Evolutionary conservation across 2,329 filamentous ascomycete species (phyloP).

Genomic region (Pestalotiopsis sp.): DNA sequence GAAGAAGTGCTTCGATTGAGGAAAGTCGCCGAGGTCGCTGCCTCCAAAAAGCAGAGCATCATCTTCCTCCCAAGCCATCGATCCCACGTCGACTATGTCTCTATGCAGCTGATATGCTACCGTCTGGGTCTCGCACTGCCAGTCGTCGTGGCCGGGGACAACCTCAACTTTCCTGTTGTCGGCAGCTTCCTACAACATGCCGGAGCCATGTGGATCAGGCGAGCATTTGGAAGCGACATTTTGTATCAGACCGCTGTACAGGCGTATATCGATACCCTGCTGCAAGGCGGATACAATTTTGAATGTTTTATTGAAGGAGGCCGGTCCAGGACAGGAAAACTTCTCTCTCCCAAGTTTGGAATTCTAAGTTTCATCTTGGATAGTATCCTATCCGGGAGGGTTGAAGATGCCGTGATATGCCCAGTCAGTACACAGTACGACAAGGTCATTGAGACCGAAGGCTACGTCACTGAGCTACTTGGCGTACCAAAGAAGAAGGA

Average conservation of each 20-base stretch:
- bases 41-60: conserved; percentile 88
- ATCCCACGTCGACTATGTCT: conserved; percentile 96
- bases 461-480: conserved; percentile 91
- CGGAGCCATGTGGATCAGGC: conserved; percentile 93
- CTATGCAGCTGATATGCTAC: conserved; percentile 93
- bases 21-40: conserved; percentile 80
- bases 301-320: conserved; percentile 98
- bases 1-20: conserved; percentile 87
- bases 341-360: conserved; percentile 92
- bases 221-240: conserved; percentile 89
- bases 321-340: conserved; percentile 88
- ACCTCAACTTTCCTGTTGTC: conserved; percentile 90
- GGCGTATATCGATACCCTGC: conserved; percentile 88
- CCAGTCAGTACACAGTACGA: conserved; percentile 98
- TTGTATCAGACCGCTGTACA: conserved; percentile 94
- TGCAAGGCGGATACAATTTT: conserved; percentile 90
- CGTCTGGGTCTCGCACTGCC: conserved; percentile 86
- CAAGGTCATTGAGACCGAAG: conserved; percentile 97
- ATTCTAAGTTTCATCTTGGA: conserved; percentile 92
- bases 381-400: conserved; percentile 83
- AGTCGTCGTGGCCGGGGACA: conserved; percentile 92
- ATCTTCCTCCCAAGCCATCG: conserved; percentile 94
- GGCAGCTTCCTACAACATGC: conserved; percentile 92
- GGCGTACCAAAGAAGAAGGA: conserved; percentile 96
- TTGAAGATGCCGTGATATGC: conserved; percentile 89